Base-by-base conservation (phyloP, 495 filamentous ascomycete genomes). In the Cercophora sp. region DNA sequence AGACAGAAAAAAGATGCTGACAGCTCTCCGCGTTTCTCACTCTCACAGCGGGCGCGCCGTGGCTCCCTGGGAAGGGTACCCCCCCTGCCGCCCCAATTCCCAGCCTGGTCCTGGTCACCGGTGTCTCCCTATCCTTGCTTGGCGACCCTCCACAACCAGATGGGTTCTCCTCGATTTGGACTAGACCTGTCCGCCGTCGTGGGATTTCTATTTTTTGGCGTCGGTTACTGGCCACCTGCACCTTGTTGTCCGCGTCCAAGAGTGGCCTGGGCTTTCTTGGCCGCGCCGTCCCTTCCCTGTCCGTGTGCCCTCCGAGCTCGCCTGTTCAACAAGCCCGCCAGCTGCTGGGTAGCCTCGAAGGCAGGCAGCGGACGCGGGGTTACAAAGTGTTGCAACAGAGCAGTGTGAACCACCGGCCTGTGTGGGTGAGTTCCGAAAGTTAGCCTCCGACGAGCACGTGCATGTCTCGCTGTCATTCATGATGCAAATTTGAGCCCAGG, bases 101-200 rank as follows among this genome's bases (percentile, higher is more conserved):
- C 46, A 41, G 19, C 44, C 31, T 31, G 29, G 44, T 46, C 58
- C 61, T 42, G 35, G 64, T 58, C 56, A 62, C 55, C 56, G 56
- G 59, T 61, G 49, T 58, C 47, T 41, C 41, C 59, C 22, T 62
- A 56, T 56, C 52, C 42, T 29, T 52, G 51, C 59, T 67, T 62
- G 64, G 52, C 54, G 41, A 15, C 50, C 57, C 47, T 54, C 44
- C 42, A 41, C 34, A 23, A 43, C 40, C 15, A 42, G 36, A 55
- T 52, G 15, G 5, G n/a, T 34, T 47, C 37, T 54, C 20, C 62
- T 54, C 54, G 59, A 65, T 57, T 49, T 40, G 62, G 60, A 35
- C 29, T 58, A 61, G 58, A 29, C 48, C 15, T 34, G 49, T 57
- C 56, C 62, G 52, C 39, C 27, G 45, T 53, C 47, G 53, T 57